Evolutionary conservation across 257 asterid genomes (phyloP), one percentile per base, ranked within the genome.

Genomic region (Rauvolfia tetraphylla): DNA sequence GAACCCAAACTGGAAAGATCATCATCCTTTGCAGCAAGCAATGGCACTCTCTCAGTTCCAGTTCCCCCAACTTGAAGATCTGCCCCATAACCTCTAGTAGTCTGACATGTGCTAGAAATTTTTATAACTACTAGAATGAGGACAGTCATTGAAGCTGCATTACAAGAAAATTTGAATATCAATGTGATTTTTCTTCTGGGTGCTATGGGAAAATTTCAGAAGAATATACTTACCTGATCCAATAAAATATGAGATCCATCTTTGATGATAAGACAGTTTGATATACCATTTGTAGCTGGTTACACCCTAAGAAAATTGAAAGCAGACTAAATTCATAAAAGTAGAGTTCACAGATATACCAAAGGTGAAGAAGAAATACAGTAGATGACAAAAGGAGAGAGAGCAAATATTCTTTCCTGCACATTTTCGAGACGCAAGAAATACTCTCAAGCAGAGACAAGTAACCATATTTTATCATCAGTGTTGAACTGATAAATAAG

Each of bases 1-100:
- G 82, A 79, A 72, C 78, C 75, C 44, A 70, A 68, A 68, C 79
- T 74, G 13, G 82, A 79, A 73, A 73, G 78, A 61, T 79, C 79
- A 31, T 79, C 82, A 56, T 79, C 82, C 65, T 74, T 74, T 25
- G 23, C 65, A 27, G 82, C 57, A 57, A 74, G 78, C 58, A 68
- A 39, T 0, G 79, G 82, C 27, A 66, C 63, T n/a, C 82, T 67
- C 56, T 54, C 75, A 22, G 79, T 13, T 67, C 23, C 72, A 56
- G 53, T 58, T 22, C 69, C 46, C 71, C 65, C 72, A 56, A 68
- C 20, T 54, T 44, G 79, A 39, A 22, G 66, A n/a, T 56, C 61
- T 41, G 79, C 33, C 56, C 65, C 79, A 74, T 56, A 74, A 39
- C 63, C 63, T 75, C 78, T 53, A 31, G 75, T 74, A 25, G 34